Percentiles rank a stretch among this genome's conserved stretches.
Conservation (phyloP, 2,329 filamentous ascomycete genomes). For the Escovopsis sp. region DNA sequence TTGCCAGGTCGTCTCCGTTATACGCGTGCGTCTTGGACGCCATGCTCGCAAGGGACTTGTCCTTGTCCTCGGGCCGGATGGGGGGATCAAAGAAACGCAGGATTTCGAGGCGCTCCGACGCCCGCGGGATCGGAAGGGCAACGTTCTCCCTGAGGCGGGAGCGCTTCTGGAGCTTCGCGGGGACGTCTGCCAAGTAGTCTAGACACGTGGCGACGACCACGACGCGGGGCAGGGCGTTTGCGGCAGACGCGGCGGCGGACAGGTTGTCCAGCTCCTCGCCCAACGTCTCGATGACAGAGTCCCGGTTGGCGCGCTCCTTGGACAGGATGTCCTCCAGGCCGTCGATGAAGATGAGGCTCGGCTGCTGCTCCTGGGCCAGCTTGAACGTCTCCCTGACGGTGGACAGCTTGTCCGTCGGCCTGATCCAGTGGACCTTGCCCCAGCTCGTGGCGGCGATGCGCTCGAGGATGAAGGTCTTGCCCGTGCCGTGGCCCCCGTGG, state of each 20-base stretch:
- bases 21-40: slow-evolving; percentile 75
- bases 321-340: slow-evolving; percentile 56
- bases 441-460: slow-evolving; percentile 54
- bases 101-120: slow-evolving; percentile 56
- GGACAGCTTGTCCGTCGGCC: slow-evolving; percentile 38
- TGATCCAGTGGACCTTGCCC: slow-evolving; percentile 51
- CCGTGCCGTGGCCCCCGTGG: slow-evolving; percentile 71
- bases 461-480: slow-evolving; percentile 63
- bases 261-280: slow-evolving; percentile 42
- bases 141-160: slow-evolving; percentile 54
- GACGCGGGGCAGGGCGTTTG: slow-evolving; percentile 36
- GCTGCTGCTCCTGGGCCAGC: slow-evolving; percentile 51
- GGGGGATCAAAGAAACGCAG: slow-evolving; percentile 42
- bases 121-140: slow-evolving; percentile 64
- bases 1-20: slow-evolving; percentile 62
- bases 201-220: slow-evolving; percentile 60
- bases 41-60: slow-evolving; percentile 42
- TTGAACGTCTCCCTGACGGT: slow-evolving; percentile 55
- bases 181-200: slow-evolving; percentile 59
- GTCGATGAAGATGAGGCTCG: slow-evolving; percentile 69
- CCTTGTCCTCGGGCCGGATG: slow-evolving; percentile 31
- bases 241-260: slow-evolving; percentile 21
- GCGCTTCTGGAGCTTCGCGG: slow-evolving; percentile 48
- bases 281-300: slow-evolving; percentile 35
- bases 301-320: slow-evolving; percentile 38